Evolutionary conservation across 768 basidiomycete species (phyloP).

Genomic region (Coprinopsis strossmayeri): DNA sequence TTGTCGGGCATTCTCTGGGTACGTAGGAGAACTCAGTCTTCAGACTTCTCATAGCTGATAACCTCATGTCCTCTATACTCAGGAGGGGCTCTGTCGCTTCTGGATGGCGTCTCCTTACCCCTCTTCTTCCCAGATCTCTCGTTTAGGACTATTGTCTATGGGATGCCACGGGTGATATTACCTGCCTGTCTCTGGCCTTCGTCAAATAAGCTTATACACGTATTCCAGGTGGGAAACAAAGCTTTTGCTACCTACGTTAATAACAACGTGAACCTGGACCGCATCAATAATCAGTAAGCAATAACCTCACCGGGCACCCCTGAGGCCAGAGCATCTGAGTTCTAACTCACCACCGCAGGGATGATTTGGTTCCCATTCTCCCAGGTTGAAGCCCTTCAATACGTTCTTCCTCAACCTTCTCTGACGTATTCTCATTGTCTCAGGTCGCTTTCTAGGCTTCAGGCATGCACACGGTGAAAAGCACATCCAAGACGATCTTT

Average conservation of each 20-base stretch:
- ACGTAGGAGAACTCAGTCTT: conserved; percentile 12
- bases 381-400: conserved; percentile 15
- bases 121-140: conserved; percentile 37
- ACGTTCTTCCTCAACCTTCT: too few species aligned
- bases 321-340: background rate
- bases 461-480: conserved; percentile 34
- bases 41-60: conserved; percentile 23
- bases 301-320: background rate
- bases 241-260: conserved; percentile 23
- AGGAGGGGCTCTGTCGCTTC: conserved; percentile 48
- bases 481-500: conserved; percentile 27
- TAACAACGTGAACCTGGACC: conserved; percentile 16
- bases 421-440: conserved; percentile 12
- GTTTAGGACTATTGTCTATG: conserved; percentile 33
- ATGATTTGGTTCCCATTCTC: conserved; percentile 25
- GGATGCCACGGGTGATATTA: conserved; percentile 32
- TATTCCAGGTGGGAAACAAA: conserved; percentile 28
- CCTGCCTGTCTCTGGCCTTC: conserved; percentile 7
- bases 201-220: background rate
- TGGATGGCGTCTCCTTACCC: conserved; percentile 51
- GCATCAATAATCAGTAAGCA: conserved; percentile 19
- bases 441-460: conserved; percentile 32
- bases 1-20: conserved; percentile 41
- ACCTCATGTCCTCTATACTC: conserved; percentile 47
- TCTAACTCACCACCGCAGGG: conserved; percentile 7